Evolutionary conservation across 2,329 filamentous ascomycete genomes (phyloP), one percentile per base, ranked within the genome.

Genomic region (Tolypocladium sp.): DNA sequence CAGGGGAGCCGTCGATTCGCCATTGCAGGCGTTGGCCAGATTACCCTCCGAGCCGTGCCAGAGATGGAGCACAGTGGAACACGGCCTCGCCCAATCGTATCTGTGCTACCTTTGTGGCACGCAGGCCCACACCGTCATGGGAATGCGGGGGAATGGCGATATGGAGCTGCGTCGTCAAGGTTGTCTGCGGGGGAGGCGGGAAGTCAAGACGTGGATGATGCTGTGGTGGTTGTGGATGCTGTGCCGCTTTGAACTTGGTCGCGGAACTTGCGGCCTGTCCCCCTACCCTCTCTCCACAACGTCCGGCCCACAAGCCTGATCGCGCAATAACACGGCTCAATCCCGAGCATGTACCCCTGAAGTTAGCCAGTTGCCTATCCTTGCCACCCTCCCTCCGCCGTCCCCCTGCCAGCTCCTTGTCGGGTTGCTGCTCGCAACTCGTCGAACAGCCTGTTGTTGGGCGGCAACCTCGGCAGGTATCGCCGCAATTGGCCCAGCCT

Each of bases 111-210:
- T 12, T 49, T 27, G 12, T 5, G 41, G 27, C 55, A 17, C 27
- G 20, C 25, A 27, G 25, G 41, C n/a, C 41, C 55, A 33, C 55
- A 13, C 30, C 30, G 33, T 27, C 30, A 22, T n/a, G 33, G 52
- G 41, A 57, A 46, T 57, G 55, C 55, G 55, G 55, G 55, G 55
- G 41, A 56, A 46, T 46, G 55, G 40, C 40, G 40, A 27, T 41
- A 56, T 30, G 40, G 30, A 25, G 55, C 44, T 49, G 44, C 17
- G 46, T 30, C 9, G 44, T 8, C 44, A 17, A 8, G 44, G 44
- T 17, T 49, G 44, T 20, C 44, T 49, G 44, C 12, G 25, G 44
- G 25, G 44, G 46, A 51, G 27, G 27, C 46, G 46, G 46, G 25
- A 51, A 33, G 27, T 8, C 30, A 51, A 33, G 27, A 2, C 30